Conservation (phyloP, 148 eudicot species). For the Persicaria tinctoria region DNA sequence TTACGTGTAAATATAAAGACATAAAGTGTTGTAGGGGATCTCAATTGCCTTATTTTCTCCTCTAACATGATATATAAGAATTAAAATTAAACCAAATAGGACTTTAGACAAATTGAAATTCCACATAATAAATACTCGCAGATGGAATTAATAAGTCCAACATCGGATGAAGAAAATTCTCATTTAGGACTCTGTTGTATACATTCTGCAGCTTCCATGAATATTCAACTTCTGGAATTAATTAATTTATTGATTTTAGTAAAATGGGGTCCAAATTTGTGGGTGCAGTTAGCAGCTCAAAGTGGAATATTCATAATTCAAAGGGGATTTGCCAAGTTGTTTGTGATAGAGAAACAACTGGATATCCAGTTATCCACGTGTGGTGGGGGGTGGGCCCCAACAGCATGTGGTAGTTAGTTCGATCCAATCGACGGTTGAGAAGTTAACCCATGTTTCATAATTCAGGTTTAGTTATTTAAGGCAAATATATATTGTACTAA, state of each 20-base stretch:
- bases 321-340: slow-evolving; percentile 5
- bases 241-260: background rate
- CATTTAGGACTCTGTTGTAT: no score
- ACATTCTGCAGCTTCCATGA: no score
- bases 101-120: no score
- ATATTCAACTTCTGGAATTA: background rate
- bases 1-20: no score
- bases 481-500: background rate
- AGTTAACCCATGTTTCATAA: background rate
- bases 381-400: background rate
- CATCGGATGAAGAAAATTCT: no score
- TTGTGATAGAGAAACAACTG: background rate
- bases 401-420: background rate
- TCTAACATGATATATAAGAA: no score
- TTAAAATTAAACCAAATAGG: no score
- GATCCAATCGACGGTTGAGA: slow-evolving; percentile 1
- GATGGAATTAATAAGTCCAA: no score
- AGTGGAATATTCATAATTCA: slow-evolving; percentile 5
- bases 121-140: no score
- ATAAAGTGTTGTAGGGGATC: no score
- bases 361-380: background rate
- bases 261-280: background rate
- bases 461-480: background rate
- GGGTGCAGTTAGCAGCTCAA: background rate
- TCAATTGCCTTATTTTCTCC: no score